These are phyloP conservation scores for Apiospora saccharicola DNA, from an alignment of 2,329 filamentous ascomycete species.

Conservation along the genomic window DNA sequence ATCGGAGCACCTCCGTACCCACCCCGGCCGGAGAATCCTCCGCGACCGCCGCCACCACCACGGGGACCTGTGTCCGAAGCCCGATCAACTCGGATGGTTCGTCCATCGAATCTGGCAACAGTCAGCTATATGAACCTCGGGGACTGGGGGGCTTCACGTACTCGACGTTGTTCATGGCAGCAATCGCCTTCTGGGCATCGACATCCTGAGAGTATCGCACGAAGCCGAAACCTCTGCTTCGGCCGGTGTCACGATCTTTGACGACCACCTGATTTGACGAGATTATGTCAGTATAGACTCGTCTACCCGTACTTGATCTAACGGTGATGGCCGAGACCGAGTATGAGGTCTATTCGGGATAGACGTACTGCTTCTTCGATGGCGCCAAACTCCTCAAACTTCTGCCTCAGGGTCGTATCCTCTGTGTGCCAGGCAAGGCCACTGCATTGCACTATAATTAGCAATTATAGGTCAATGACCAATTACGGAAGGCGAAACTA, in stretches of 20 bases:
- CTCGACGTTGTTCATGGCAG: constrained; percentile 88
- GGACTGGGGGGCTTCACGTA: constrained; percentile 54
- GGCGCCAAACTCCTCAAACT: constrained; percentile 89
- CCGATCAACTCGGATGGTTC: constrained; percentile 93
- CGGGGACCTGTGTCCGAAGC: constrained; percentile 81
- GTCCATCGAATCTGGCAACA: constrained; percentile 84
- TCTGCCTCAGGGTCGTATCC: constrained; percentile 82
- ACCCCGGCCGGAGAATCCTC: constrained; percentile 30
- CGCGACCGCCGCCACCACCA: constrained; percentile 51
- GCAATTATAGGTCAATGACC: constrained; percentile 21
- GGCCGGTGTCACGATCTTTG: constrained; percentile 95
- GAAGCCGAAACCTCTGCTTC: constrained; percentile 97
- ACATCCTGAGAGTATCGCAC: constrained; percentile 83
- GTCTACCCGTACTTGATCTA: not conserved
- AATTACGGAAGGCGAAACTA: constrained; percentile 46
- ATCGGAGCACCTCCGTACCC: constrained; percentile 44
- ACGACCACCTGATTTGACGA: constrained; percentile 78
- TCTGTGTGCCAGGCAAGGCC: constrained; percentile 99
- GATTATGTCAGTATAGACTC: constrained; percentile 30
- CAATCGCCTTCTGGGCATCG: constrained; percentile 80
- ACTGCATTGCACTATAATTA: constrained; percentile 53
- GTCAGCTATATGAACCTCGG: constrained; percentile 16
- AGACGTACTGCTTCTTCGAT: constrained; percentile 91
- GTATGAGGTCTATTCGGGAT: constrained; percentile 20
- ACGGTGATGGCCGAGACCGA: not conserved